These are phyloP conservation scores for Xylaria longipes DNA, from an alignment of 495 filamentous ascomycete species.

Conservation along the genomic window DNA sequence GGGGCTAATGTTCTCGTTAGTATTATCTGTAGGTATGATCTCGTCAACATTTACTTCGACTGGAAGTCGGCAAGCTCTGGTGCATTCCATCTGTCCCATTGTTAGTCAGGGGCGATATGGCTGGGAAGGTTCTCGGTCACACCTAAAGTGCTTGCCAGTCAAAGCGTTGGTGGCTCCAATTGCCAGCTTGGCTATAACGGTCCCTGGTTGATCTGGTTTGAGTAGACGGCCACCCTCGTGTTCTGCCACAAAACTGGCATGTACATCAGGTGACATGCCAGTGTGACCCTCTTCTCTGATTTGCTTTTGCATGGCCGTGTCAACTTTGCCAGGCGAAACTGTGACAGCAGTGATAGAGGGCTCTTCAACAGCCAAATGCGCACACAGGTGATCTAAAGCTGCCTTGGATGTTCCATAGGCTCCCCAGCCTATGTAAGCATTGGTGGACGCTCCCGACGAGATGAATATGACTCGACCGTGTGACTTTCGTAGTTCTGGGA, in stretches of 20 bases:
- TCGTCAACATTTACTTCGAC: constrained; percentile 37
- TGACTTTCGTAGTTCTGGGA: constrained; percentile 72
- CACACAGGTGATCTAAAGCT: constrained; percentile 80
- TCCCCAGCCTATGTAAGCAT: constrained; percentile 75
- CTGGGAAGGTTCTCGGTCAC: constrained; percentile 11
- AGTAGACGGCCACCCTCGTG: constrained; percentile 75
- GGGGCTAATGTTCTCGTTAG: constrained; percentile 18
- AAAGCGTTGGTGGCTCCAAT: constrained; percentile 63
- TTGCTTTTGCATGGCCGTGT: constrained; percentile 92
- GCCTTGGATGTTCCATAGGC: constrained; percentile 87
- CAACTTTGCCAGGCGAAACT: constrained; percentile 83
- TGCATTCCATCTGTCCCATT: constrained; percentile 68
- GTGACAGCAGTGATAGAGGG: constrained; percentile 72
- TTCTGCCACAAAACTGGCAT: constrained; percentile 68
- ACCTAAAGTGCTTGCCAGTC: constrained; percentile 79
- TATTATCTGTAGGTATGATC: constrained; percentile 19
- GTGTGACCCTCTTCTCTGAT: constrained; percentile 73
- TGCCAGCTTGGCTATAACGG: constrained; percentile 82
- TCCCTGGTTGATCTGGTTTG: constrained; percentile 81
- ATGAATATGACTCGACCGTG: constrained; percentile 76
- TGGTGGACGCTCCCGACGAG: constrained; percentile 75
- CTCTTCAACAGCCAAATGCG: constrained; percentile 79
- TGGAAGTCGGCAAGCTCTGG: constrained; percentile 70
- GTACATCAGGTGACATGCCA: constrained; percentile 69
- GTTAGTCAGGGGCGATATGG: constrained; percentile 43